Evolutionary conservation across 805 yeast genomes (phyloP).

Genomic region (Isabelozyma heimii): DNA sequence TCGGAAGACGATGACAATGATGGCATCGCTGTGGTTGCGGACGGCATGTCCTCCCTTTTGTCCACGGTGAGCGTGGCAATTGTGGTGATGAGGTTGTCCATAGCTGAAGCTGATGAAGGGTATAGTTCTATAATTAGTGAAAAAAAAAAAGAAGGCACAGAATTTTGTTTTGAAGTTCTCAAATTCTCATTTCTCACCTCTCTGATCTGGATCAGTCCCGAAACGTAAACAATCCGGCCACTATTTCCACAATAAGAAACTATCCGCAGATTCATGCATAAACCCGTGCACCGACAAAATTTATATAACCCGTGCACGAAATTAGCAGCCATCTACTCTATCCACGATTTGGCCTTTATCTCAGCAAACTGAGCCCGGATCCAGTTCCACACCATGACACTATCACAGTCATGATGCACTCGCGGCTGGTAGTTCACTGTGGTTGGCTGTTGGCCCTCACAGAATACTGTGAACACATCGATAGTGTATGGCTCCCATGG

Average conservation of each 20-base stretch:
- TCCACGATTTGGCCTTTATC: background rate
- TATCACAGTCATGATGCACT: constrained; percentile 23
- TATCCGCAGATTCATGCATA: background rate
- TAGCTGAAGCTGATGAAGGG: background rate
- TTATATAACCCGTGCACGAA: too few relatives aligned
- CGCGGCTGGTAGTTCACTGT: background rate
- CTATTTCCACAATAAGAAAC: background rate
- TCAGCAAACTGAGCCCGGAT: constrained; percentile 18
- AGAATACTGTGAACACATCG: background rate
- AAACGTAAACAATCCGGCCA: background rate
- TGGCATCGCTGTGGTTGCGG: constrained; percentile 5
- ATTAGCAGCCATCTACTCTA: background rate
- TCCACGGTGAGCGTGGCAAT: background rate
- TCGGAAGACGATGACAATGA: constrained; percentile 12
- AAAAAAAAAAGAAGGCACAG: background rate
- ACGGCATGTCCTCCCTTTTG: constrained; percentile 7
- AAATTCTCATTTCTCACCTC: background rate
- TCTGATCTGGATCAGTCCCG: background rate
- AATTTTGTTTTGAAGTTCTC: too few relatives aligned
- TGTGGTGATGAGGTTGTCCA: background rate
- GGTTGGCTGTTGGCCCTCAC: background rate
- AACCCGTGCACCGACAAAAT: too few relatives aligned
- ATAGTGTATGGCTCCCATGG: constrained; percentile 49
- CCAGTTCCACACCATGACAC: constrained; percentile 29
- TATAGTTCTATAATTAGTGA: too few relatives aligned